These are phyloP conservation scores for Astrothelium macrocarpum DNA, from an alignment of 495 filamentous ascomycete genomes.

Conservation along the genomic window DNA sequence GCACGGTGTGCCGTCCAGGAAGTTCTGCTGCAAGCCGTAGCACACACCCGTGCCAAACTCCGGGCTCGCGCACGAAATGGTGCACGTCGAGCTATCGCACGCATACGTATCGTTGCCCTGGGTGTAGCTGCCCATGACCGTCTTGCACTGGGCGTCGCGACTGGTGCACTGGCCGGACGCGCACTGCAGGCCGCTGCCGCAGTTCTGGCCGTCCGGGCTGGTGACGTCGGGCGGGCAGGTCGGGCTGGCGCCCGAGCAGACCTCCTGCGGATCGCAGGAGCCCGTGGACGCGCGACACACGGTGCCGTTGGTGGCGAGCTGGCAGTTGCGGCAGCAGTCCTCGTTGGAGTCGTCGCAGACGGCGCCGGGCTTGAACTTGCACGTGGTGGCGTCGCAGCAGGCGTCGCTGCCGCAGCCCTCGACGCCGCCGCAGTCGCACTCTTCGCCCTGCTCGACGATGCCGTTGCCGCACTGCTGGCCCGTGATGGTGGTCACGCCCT, in stretches of 20 bases:
- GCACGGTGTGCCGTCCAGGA: constrained; percentile 87
- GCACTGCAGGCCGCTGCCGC: constrained; percentile 63
- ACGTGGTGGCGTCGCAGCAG: constrained; percentile 83
- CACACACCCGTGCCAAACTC: constrained; percentile 53
- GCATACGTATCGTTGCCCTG: constrained; percentile 71
- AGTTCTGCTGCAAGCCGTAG: constrained; percentile 77
- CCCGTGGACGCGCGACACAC: constrained; percentile 75
- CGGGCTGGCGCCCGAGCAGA: constrained; percentile 62
- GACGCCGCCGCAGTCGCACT: constrained; percentile 87
- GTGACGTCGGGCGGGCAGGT: constrained; percentile 64
- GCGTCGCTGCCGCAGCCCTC: constrained; percentile 58
- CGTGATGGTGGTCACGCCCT: constrained; percentile 72
- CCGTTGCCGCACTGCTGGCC: constrained; percentile 89
- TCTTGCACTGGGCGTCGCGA: constrained; percentile 80
- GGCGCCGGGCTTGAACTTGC: constrained; percentile 67
- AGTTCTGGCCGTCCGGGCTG: constrained; percentile 57
- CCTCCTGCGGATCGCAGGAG: constrained; percentile 74
- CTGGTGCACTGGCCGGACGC: constrained; percentile 94
- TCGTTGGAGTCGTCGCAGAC: constrained; percentile 88
- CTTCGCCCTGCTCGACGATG: constrained; percentile 87
- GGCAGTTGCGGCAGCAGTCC: constrained; percentile 75
- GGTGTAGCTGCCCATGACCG: constrained; percentile 69
- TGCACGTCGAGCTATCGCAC: constrained; percentile 64
- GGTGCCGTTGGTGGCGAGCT: constrained; percentile 53
- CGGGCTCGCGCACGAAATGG: constrained; percentile 66